Conservation (phyloP, 2,329 filamentous ascomycete genomes). For the Falciphora oryzae region DNA sequence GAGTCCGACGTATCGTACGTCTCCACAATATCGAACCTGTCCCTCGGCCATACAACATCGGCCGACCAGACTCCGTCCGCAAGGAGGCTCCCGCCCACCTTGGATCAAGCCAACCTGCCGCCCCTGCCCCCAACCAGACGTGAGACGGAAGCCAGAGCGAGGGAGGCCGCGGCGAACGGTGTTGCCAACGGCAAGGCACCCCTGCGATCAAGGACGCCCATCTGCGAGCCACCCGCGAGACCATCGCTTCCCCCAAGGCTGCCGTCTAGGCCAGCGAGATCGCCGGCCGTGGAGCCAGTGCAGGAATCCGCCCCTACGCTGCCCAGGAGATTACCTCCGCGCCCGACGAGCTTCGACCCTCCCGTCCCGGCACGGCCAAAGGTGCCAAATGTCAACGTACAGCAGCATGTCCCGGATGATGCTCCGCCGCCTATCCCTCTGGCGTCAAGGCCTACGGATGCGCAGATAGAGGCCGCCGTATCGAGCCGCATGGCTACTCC, state of each 20-base stretch:
- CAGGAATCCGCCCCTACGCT: conserved; percentile 52
- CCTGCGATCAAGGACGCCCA: conserved; percentile 22
- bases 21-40: conserved; percentile 48
- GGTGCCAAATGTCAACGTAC: conserved; percentile 13
- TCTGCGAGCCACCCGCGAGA: conserved; percentile 27
- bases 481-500: conserved; percentile 24
- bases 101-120: conserved; percentile 52
- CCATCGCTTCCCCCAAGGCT: conserved; percentile 44
- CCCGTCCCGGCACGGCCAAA: conserved; percentile 13
- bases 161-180: conserved; percentile 28
- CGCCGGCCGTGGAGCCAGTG: conserved; percentile 31
- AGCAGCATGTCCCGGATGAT: conserved; percentile 21
- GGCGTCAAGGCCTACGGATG: conserved; percentile 43
- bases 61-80: conserved; percentile 29
- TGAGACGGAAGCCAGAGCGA: conserved; percentile 45
- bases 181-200: conserved; percentile 16
- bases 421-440: conserved; percentile 47
- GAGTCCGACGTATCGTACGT: conserved; percentile 51
- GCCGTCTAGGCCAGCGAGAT: conserved; percentile 41
- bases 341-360: conserved; percentile 25
- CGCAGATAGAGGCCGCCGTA: conserved; percentile 43
- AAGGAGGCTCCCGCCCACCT: conserved; percentile 49
- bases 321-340: conserved; percentile 35
- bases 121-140: conserved; percentile 49
- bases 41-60: conserved; percentile 41